Evolutionary conservation across 2,329 filamentous ascomycete genomes (phyloP).

Genomic region (Ophiocordyceps polyrhachis-furcata): DNA sequence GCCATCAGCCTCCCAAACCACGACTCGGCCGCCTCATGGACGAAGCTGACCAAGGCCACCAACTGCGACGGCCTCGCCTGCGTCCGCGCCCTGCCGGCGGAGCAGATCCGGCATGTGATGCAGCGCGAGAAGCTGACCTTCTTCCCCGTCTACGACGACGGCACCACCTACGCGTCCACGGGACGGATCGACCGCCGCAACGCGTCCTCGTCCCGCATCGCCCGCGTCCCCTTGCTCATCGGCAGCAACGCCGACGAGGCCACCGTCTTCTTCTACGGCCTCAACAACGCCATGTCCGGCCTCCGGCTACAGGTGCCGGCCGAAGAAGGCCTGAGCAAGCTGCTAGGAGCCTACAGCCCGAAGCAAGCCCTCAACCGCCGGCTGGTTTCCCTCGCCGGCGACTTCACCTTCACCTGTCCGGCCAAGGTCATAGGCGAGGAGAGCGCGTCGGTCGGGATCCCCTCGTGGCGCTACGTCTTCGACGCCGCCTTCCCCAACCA

Average conservation of each 20-base stretch:
- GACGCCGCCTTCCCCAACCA: slow-evolving; percentile 29
- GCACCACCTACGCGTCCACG: slow-evolving; percentile 6
- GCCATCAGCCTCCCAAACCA: slow-evolving; percentile 1
- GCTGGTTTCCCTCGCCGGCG: slow-evolving; percentile 6
- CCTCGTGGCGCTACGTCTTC: slow-evolving; percentile 25
- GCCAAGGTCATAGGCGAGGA: slow-evolving; percentile 11
- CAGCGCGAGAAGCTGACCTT: slow-evolving; percentile 7
- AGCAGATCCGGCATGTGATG: slow-evolving; percentile 4
- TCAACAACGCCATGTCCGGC: not conserved
- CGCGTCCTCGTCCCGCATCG: slow-evolving; percentile 5
- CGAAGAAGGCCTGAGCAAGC: not conserved
- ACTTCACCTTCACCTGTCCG: slow-evolving; percentile 8
- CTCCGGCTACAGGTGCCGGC: not conserved
- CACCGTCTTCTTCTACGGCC: not conserved
- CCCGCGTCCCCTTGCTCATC: slow-evolving; percentile 8
- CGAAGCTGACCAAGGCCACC: slow-evolving; percentile 1
- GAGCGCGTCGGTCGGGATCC: slow-evolving; percentile 14
- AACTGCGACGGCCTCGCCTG: slow-evolving; percentile 7
- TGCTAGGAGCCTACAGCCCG: slow-evolving; percentile 5
- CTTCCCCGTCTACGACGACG: slow-evolving; percentile 6
- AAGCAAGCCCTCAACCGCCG: slow-evolving; percentile 6
- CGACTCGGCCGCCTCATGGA: slow-evolving; percentile 5
- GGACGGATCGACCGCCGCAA: slow-evolving; percentile 3
- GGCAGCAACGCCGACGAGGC: slow-evolving; percentile 9
- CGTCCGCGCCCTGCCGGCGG: slow-evolving; percentile 7